These are phyloP conservation scores for Plectosphaerella sp. DNA, from an alignment of 2,329 filamentous ascomycete species.

Conservation along the genomic window DNA sequence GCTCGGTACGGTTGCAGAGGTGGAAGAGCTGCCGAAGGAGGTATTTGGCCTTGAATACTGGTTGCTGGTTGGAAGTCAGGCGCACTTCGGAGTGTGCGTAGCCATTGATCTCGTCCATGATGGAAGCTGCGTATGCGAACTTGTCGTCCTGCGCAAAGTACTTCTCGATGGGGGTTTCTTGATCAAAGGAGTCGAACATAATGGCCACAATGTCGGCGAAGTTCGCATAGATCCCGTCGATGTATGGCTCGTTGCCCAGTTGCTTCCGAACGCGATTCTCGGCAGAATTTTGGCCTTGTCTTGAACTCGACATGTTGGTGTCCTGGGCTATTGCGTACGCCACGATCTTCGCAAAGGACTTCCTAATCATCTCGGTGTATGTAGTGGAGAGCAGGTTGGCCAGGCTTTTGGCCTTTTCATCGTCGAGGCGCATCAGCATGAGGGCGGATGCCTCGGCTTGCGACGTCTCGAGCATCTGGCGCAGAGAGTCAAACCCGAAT, in stretches of 20 bases:
- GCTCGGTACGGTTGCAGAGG: constrained; percentile 68
- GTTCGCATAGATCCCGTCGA: constrained; percentile 58
- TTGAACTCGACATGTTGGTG: constrained; percentile 43
- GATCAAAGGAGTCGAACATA: constrained; percentile 73
- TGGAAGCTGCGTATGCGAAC: constrained; percentile 57
- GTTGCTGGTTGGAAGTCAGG: constrained; percentile 78
- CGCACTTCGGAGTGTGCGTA: constrained; percentile 61
- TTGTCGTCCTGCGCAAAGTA: constrained; percentile 56
- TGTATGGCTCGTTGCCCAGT: constrained; percentile 63
- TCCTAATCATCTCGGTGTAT: constrained; percentile 54
- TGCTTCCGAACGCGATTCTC: constrained; percentile 65
- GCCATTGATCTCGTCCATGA: constrained; percentile 64
- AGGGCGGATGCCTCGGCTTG: constrained; percentile 76
- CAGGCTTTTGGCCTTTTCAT: constrained; percentile 57
- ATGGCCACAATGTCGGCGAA: constrained; percentile 74
- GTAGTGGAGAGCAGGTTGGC: constrained; percentile 51
- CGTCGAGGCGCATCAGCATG: constrained; percentile 74
- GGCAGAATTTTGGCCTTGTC: constrained; percentile 35
- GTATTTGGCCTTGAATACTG: constrained; percentile 75
- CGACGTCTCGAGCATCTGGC: constrained; percentile 64
- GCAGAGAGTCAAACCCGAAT: constrained; percentile 71
- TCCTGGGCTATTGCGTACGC: constrained; percentile 83
- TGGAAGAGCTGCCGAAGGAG: constrained; percentile 71
- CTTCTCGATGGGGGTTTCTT: constrained; percentile 69
- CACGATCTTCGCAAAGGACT: constrained; percentile 71